Conservation (phyloP, 176 grass and related monocot genomes). For the Puya raimondii region DNA sequence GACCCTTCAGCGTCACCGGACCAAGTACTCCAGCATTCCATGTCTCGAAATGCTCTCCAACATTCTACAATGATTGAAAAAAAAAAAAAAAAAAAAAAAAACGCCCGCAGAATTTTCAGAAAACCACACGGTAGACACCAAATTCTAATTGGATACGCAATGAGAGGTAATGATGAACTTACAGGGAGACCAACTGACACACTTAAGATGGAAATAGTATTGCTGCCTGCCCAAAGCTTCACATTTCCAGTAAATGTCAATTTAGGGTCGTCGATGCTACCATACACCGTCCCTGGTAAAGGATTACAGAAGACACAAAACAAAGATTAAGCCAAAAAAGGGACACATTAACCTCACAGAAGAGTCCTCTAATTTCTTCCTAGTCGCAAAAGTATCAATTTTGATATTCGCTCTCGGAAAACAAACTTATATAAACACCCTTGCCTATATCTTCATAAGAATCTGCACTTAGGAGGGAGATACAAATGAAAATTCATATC, state of each 20-base stretch:
- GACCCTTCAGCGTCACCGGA: conserved; percentile 66
- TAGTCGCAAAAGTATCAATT: background rate
- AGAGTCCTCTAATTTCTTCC: no score
- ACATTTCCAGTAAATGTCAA: conserved; percentile 64
- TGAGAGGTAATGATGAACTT: conserved; percentile 25
- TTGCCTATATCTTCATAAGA: no score
- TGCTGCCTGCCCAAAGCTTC: conserved; percentile 71
- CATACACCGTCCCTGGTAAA: conserved; percentile 72
- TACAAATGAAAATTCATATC: no score
- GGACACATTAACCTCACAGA: background rate
- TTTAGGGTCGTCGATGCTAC: conserved; percentile 70
- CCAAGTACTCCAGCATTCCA: conserved; percentile 99
- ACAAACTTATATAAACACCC: no score
- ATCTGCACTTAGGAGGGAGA: no score
- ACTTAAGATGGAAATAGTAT: conserved; percentile 91
- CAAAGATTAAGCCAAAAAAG: background rate
- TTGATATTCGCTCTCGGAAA: no score
- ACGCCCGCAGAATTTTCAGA: background rate
- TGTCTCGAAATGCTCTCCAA: conserved; percentile 96
- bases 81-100: conserved; percentile 20
- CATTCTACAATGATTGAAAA: conserved; percentile 44
- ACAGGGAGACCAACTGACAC: conserved; percentile 91
- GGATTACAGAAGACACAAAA: conserved; percentile 16
- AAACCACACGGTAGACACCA: background rate
- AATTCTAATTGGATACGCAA: background rate